Evolutionary conservation across 2,329 filamentous ascomycete species (phyloP), one percentile per base, ranked within the genome.

Genomic region (Aureobasidium lini): DNA sequence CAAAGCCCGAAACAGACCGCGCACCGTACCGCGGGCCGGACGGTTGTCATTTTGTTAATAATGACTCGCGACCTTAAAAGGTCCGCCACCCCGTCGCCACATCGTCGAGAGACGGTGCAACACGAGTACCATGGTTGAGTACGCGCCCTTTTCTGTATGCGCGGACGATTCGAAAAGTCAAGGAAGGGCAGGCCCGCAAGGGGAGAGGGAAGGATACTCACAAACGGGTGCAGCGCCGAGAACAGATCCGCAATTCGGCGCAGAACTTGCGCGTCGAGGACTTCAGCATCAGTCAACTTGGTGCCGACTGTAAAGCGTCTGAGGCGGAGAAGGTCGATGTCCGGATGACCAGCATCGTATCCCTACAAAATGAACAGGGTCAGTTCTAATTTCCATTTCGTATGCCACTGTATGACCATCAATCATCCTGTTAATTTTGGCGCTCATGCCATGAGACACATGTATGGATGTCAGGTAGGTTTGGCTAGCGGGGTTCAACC

Each of bases 291-390:
- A 11, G 79, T 71, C 37, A 96, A 73, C 68, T 84, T 84, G 61
- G 79, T 84, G 39, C 84, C 81, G 23, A 95, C 74, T 0, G 88
- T 92, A 70, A 88, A 96, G 71, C 86, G 94, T 62, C 85, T 82
- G 68, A 96, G 79, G 66, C 90, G 88, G 59, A 96, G 78, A 56
- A 96, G 79, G 59, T 86, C 84, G 67, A 96, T 91, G 65, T 96
- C 88, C 43, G 82, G 77, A 69, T 96, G 89, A 60, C 89, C 85
- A 18, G 81, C 80, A 46, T 83, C 77, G 69, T 88, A 95, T 48
- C 88, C 90, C 87, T 93, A 68, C 16, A n/a, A 56, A 40, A 43
- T 34, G 32, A 54, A 46, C 3, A 40, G 7, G 42, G 59, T 60
- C 50, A 60, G 59, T 48, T n/a, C 32, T 32, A 48, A 28, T 48